Evolutionary conservation across 768 basidiomycete species (phyloP), one percentile per base, ranked within the genome.

Genomic region (Termitomyces sp.): DNA sequence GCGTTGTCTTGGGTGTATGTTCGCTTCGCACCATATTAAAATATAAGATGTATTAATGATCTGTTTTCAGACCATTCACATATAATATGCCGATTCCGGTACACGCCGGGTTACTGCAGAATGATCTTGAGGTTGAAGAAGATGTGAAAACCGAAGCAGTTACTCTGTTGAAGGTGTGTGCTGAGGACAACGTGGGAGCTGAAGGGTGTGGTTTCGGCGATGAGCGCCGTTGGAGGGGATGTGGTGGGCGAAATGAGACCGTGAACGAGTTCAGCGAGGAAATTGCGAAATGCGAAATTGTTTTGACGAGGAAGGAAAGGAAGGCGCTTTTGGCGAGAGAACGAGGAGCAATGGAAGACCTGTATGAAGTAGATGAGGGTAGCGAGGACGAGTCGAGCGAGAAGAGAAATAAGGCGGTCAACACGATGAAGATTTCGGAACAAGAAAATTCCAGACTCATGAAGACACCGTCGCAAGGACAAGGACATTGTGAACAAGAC

Each of bases 1-100:
- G 77, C 82, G 34, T 71, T 91, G 52, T 84, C 85, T 15, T 91
- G 89, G 89, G 79, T 81, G 88, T 88, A 58, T 51, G 80, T 74
- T 42, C 11, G 12, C n/a, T 54, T 16, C 52, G n/a, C 8, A 33
- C 18, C 34, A 58, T 42, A 20, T 37, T 6, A 37, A 6, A 6
- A 16, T 37, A 4, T 15, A 37, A 37, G 9, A 20, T 20, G 8
- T 48, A 18, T 3, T 22, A 22, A 27, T 58, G 33, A 31, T 65
- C 49, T 51, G 51, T 22, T 47, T 62, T 36, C 45, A 81, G 86
- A 48, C 79, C 85, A 5, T 86, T 85, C 65, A 82, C 77, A 18
- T 59, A 58, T 22, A 55, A 58, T 6, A 57, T 31, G 6, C 57
- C 67, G 7, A 59, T 59, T 3, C 62, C 65, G 24, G 48, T 50